These are phyloP conservation scores for Brachypodium distachyon DNA, from an alignment of 202 grass and related monocot genomes.

Conservation along the genomic window DNA sequence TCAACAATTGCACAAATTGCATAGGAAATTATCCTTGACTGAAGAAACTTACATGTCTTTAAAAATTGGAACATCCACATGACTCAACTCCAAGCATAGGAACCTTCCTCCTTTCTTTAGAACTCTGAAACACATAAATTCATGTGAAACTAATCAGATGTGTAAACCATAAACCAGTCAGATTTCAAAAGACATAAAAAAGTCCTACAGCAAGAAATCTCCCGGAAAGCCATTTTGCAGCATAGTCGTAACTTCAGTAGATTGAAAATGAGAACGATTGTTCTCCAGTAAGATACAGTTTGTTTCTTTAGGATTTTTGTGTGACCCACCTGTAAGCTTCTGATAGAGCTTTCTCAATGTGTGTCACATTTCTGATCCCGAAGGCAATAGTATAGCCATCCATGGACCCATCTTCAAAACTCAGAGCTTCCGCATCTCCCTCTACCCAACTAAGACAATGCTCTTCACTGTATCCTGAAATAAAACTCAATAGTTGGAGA, in stretches of 20 bases:
- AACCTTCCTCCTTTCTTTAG: slow-evolving; percentile 86
- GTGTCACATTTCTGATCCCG: slow-evolving; percentile 95
- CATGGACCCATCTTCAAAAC: slow-evolving; percentile 85
- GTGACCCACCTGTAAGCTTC: slow-evolving; percentile 73
- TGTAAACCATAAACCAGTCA: not conserved
- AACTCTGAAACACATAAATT: slow-evolving; percentile 52
- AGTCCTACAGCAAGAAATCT: not conserved
- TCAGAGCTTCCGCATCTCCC: slow-evolving; percentile 87
- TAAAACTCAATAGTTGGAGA: slow-evolving; percentile 11
- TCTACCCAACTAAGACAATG: slow-evolving; percentile 73
- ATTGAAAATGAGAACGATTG: not conserved
- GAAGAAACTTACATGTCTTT: slow-evolving; percentile 74
- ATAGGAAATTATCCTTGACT: not conserved
- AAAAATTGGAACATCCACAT: slow-evolving; percentile 68
- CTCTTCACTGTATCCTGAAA: slow-evolving; percentile 43
- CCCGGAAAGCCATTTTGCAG: not conserved
- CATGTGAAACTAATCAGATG: slow-evolving; percentile 15
- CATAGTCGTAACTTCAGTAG: not conserved
- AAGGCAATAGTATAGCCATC: slow-evolving; percentile 96
- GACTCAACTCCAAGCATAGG: slow-evolving; percentile 90
- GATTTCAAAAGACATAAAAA: not conserved
- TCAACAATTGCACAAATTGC: too few species aligned
- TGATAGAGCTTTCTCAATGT: slow-evolving; percentile 82
- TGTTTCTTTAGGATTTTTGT: not conserved
- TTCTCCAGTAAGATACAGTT: not conserved